phyloP scores from a whole-genome alignment of 768 basidiomycete species.

The Kwoniella botswanensis region DNA sequence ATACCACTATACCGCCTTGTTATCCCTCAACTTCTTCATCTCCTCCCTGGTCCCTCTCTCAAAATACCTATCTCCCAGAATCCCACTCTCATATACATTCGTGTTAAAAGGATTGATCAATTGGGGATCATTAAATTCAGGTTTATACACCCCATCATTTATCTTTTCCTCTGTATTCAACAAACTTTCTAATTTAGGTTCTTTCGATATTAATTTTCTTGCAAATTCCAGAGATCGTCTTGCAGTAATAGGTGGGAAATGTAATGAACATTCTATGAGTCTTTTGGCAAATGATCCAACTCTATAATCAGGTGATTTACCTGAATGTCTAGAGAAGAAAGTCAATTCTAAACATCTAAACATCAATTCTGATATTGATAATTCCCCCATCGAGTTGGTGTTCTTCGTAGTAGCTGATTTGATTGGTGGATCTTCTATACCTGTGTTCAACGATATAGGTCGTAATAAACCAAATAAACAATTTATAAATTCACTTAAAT shows the following conservation, averaged over 20 bases:
- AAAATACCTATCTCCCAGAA: slow-evolving; percentile 64
- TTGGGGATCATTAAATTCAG: slow-evolving; percentile 82
- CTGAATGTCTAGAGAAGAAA: slow-evolving; percentile 68
- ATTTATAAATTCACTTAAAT: slow-evolving; percentile 84
- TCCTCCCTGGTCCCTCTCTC: slow-evolving; percentile 72
- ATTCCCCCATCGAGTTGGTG: slow-evolving; percentile 31
- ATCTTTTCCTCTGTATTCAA: slow-evolving; percentile 84
- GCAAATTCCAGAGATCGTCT: slow-evolving; percentile 77
- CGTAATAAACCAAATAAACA: slow-evolving; percentile 81
- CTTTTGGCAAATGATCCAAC: slow-evolving; percentile 93
- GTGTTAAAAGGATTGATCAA: slow-evolving; percentile 68
- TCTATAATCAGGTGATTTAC: slow-evolving; percentile 68
- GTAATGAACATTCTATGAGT: slow-evolving; percentile 76
- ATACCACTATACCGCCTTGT: slow-evolving; percentile 17
- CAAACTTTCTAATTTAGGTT: slow-evolving; percentile 80
- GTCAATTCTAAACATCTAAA: slow-evolving; percentile 83
- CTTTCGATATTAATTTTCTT: slow-evolving; percentile 70
- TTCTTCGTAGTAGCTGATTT: slow-evolving; percentile 28
- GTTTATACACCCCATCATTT: slow-evolving; percentile 80
- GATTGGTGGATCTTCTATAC: slow-evolving; percentile 66
- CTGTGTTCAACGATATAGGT: slow-evolving; percentile 70
- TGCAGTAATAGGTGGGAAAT: slow-evolving; percentile 74
- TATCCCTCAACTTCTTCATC: slow-evolving; percentile 61
- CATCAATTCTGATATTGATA: slow-evolving; percentile 65
- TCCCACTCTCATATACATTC: slow-evolving; percentile 78